A percentile compares a stretch with the other conserved stretches of the same genome.
These are phyloP conservation scores for Hanseniaspora guilliermondii DNA, from an alignment of 805 yeast genomes.

Conservation along the genomic window DNA sequence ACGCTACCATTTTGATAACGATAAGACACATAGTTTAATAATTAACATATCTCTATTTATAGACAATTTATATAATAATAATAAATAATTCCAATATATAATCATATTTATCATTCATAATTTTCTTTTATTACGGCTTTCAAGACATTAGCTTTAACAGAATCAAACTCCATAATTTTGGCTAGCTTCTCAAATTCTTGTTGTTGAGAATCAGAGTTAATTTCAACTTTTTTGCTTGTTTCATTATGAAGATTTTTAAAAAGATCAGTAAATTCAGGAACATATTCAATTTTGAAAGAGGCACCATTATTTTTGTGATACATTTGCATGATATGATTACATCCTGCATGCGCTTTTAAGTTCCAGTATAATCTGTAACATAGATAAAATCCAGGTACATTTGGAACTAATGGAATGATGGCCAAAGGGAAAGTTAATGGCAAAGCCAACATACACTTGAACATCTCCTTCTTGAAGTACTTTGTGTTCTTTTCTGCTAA, in stretches of 20 bases:
- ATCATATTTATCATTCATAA: neutral
- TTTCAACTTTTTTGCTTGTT: conserved; percentile 24
- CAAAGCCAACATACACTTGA: conserved; percentile 43
- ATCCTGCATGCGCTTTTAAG: conserved; percentile 64
- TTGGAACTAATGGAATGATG: conserved; percentile 74
- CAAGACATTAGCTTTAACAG: conserved; percentile 32
- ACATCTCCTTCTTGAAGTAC: conserved; percentile 45
- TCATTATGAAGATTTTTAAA: conserved; percentile 19
- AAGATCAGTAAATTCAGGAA: conserved; percentile 26
- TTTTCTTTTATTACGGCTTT: conserved; percentile 48
- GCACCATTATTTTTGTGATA: conserved; percentile 34
- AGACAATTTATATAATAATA: too few species aligned
- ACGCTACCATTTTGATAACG: too few species aligned
- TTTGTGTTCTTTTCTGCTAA: conserved; percentile 36
- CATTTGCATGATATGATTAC: conserved; percentile 50
- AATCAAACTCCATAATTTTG: conserved; percentile 30
- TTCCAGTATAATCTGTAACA: conserved; percentile 76
- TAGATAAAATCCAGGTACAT: conserved; percentile 81
- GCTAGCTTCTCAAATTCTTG: conserved; percentile 35
- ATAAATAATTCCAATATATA: neutral
- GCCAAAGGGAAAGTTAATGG: conserved; percentile 77
- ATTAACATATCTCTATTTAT: too few species aligned
- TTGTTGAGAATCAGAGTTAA: conserved; percentile 37
- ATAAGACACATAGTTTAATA: too few species aligned
- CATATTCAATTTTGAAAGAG: conserved; percentile 24